Evolutionary conservation across 108 stramenopile species (phyloP), one percentile per base, ranked within the genome.

Genomic region (Pseudonitzschia multistriata): DNA sequence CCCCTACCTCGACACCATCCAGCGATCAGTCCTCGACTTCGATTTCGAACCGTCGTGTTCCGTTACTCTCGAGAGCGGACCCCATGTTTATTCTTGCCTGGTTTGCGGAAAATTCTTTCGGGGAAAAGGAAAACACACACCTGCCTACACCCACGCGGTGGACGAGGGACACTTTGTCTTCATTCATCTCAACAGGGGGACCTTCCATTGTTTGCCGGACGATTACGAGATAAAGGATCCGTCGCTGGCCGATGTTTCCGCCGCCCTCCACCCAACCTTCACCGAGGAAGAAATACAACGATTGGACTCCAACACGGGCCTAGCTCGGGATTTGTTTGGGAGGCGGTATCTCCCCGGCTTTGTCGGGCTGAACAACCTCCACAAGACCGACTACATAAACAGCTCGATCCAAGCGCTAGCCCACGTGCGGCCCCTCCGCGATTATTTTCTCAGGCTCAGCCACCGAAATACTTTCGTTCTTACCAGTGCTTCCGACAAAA

Each of bases 101-200:
- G 95, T 98, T 8, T 99, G 99, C 74, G 99, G 99, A 49, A 97
- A 96, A 63, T 98, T 87, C 82, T 97, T 98, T 74, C 93, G 96
- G 14, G 99, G 99, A 8, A 60, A 86, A 33, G 96, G 98, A 45
- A 73, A 65, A 30, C 84, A 80, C 27, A 99, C 97, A 13, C 98
- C 97, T 22, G 99, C 99, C 1, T 97, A 94, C 71, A 96, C 89
- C 2, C 99, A 99, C 75, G 65, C 81, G 25, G 93, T 98, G 49
- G 84, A 97, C 63, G 84, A 85, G 29, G 84, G 87, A 33, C 99
- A 99, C 74, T 93, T 72, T 79, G 97, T 98, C 33, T 99, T 83
- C 68, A 91, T 98, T 5, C 88, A 97, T 80, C 80, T 98, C 56
- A 54, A 74, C 14, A 75, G 74, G 17, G 88, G 88, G 6, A 85